phyloP scores from a whole-genome alignment of 2,329 filamentous ascomycete genomes.

The Dactylonectria estremocensis region DNA sequence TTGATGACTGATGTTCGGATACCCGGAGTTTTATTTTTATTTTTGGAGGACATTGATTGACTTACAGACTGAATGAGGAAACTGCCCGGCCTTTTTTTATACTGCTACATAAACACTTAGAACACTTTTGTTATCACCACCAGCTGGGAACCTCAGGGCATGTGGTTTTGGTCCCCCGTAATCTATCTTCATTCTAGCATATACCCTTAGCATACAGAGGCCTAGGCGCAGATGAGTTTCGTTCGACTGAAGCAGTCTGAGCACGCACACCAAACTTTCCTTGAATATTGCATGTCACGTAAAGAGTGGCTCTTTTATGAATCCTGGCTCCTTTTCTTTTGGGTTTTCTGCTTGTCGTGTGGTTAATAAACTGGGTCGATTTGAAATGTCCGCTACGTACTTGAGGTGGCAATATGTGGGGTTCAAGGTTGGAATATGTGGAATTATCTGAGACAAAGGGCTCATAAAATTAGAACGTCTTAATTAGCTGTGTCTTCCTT shows the following conservation, averaged over 20 bases:
- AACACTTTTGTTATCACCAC: constrained; percentile 36
- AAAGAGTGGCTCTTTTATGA: background rate
- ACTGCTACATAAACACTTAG: constrained; percentile 26
- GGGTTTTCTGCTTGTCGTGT: background rate
- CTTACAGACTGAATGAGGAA: constrained; percentile 45
- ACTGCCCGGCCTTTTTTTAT: constrained; percentile 30
- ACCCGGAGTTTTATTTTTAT: constrained; percentile 44
- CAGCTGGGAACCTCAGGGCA: constrained; percentile 24
- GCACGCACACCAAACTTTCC: constrained; percentile 27
- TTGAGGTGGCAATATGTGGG: background rate
- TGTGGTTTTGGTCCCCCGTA: constrained; percentile 30
- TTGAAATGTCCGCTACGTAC: background rate
- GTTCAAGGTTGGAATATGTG: background rate
- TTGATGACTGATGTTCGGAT: constrained; percentile 49
- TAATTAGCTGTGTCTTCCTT: background rate
- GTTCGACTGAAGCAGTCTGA: constrained; percentile 43
- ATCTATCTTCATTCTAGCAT: constrained; percentile 52
- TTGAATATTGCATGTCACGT: constrained; percentile 11
- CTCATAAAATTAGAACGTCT: background rate
- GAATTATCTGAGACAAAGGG: background rate
- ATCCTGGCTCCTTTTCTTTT: background rate
- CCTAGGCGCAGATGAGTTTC: constrained; percentile 48
- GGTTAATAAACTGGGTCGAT: background rate
- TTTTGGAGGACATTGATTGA: constrained; percentile 38
- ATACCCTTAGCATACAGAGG: constrained; percentile 56